Conservation (phyloP, 768 basidiomycete species). For the Auricularia sp. region DNA sequence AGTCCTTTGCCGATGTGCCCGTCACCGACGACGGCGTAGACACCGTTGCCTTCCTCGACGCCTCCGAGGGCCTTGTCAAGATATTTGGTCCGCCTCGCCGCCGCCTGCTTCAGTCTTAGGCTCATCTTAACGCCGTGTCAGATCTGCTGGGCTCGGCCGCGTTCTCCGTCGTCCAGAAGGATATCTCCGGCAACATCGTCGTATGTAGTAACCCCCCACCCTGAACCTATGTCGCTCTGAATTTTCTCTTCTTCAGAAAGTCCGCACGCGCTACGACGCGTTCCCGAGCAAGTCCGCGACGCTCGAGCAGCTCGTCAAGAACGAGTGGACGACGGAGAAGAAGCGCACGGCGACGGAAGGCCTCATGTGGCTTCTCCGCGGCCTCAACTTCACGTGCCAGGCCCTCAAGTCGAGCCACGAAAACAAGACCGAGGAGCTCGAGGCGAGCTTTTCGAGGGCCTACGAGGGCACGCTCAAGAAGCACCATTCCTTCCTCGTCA, state of each 20-base stretch:
- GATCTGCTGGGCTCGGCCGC: constrained; percentile 81
- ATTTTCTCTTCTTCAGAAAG: constrained; percentile 57
- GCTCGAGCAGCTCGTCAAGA: constrained; percentile 71
- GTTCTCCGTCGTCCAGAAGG: constrained; percentile 73
- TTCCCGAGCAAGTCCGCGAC: constrained; percentile 57
- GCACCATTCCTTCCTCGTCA: constrained; percentile 70
- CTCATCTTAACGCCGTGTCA: constrained; percentile 19
- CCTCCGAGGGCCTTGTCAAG: constrained; percentile 76
- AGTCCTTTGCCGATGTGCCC: constrained; percentile 93
- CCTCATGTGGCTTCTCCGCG: constrained; percentile 88
- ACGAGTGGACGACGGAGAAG: constrained; percentile 73
- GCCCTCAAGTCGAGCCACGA: constrained; percentile 65
- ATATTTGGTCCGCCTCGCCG: constrained; percentile 62
- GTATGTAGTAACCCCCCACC: constrained; percentile 34
- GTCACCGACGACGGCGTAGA: constrained; percentile 82
- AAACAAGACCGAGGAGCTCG: constrained; percentile 57
- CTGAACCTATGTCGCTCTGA: constrained; percentile 1
- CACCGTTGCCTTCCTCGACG: constrained; percentile 80
- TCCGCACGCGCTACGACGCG: constrained; percentile 67
- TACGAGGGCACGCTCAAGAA: constrained; percentile 78
- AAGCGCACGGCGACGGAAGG: constrained; percentile 84
- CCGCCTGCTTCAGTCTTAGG: constrained; percentile 3
- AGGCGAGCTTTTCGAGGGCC: constrained; percentile 63
- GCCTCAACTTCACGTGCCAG: constrained; percentile 79
- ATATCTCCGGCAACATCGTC: constrained; percentile 84